Percentiles rank a stretch among this genome's conserved stretches.
Conservation (phyloP, 2,329 filamentous ascomycete species). For the Pseudocercospora crystallina region DNA sequence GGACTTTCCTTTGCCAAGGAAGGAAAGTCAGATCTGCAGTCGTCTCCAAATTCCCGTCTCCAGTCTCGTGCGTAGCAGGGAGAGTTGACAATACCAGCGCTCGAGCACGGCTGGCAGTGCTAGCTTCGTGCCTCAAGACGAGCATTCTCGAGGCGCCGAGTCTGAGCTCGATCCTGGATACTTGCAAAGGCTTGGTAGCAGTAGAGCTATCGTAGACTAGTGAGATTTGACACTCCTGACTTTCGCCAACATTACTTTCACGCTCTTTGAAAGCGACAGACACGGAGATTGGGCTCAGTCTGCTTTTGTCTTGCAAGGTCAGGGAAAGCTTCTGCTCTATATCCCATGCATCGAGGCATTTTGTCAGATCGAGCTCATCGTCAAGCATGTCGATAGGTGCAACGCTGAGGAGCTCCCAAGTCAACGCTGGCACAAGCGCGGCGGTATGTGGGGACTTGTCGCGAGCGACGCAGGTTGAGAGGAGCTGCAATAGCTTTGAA, state of each 20-base stretch:
- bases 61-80: constrained; percentile 10
- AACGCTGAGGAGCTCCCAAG: constrained; percentile 55
- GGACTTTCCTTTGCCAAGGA: constrained; percentile 45
- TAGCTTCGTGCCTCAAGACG: constrained; percentile 17
- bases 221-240: constrained; percentile 55
- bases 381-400: constrained; percentile 8
- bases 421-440: constrained; percentile 52
- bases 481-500: constrained; percentile 52
- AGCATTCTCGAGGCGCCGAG: constrained; percentile 19
- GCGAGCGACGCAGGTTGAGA: constrained; percentile 53
- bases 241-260: constrained; percentile 61
- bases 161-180: constrained; percentile 22
- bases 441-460: constrained; percentile 36
- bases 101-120: neutral
- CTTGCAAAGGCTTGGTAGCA: constrained; percentile 17
- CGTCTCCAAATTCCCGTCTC: constrained; percentile 14
- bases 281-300: constrained; percentile 44
- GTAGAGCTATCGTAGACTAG: constrained; percentile 48
- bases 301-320: constrained; percentile 20
- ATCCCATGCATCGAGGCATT: constrained; percentile 22
- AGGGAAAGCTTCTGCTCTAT: constrained; percentile 15
- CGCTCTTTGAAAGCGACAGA: constrained; percentile 54
- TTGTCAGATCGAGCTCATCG: constrained; percentile 9
- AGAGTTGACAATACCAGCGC: constrained; percentile 2
- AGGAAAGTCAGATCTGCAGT: constrained; percentile 15